Evolutionary conservation across 2,329 filamentous ascomycete species (phyloP).

Genomic region (Trichoderma lentiforme): DNA sequence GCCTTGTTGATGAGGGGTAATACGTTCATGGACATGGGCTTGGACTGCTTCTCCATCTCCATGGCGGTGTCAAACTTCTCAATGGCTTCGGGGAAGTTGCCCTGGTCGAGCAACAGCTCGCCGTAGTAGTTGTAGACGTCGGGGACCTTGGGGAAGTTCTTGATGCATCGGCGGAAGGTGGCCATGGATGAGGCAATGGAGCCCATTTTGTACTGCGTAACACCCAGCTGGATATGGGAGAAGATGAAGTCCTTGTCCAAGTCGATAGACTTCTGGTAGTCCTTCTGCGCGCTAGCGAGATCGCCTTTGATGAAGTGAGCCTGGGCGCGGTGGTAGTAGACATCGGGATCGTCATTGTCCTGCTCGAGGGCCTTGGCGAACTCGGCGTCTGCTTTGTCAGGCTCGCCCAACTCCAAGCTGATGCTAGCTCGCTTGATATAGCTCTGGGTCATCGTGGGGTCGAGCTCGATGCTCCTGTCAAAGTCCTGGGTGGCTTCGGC

Average conservation of each 20-base stretch:
- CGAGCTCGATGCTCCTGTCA: slow-evolving; percentile 87
- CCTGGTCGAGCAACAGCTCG: slow-evolving; percentile 92
- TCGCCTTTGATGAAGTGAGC: slow-evolving; percentile 97
- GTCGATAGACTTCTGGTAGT: slow-evolving; percentile 99
- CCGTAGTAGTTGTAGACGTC: slow-evolving; percentile 99
- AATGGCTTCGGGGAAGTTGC: slow-evolving; percentile 91
- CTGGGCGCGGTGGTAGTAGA: slow-evolving; percentile 98
- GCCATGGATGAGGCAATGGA: slow-evolving; percentile 97
- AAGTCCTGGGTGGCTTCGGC: slow-evolving; percentile 78
- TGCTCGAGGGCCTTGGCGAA: slow-evolving; percentile 82
- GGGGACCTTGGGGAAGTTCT: slow-evolving; percentile 95
- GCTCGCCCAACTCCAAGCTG: slow-evolving; percentile 87
- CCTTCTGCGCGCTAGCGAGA: slow-evolving; percentile 89
- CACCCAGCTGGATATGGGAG: slow-evolving; percentile 97
- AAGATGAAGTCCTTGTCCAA: slow-evolving; percentile 96
- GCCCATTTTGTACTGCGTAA: slow-evolving; percentile 99
- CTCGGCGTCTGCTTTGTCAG: slow-evolving; percentile 81
- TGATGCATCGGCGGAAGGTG: slow-evolving; percentile 94
- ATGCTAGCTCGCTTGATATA: slow-evolving; percentile 99
- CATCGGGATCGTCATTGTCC: slow-evolving; percentile 87
- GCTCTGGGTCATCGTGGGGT: slow-evolving; percentile 86
- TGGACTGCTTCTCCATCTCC: slow-evolving; percentile 93
- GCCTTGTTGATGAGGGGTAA: slow-evolving; percentile 98
- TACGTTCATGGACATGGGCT: slow-evolving; percentile 95
- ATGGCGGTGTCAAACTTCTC: slow-evolving; percentile 99